Evolutionary conservation across 2,329 filamentous ascomycete genomes (phyloP).

Genomic region (Sporothrix pallida): DNA sequence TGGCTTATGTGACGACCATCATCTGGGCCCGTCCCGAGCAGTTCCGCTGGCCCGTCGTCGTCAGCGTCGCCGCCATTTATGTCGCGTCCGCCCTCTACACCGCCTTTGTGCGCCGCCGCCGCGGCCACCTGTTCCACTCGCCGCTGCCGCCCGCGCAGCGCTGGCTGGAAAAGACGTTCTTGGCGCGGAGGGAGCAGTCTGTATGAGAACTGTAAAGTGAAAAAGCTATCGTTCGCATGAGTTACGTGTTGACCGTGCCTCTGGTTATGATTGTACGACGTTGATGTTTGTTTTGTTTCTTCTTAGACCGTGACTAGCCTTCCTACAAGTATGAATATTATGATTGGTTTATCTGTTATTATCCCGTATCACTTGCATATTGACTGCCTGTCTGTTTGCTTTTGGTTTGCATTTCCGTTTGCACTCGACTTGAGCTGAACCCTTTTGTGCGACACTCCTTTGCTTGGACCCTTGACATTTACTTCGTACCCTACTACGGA

Average conservation of each 20-base stretch:
- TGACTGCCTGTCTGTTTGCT: too few species aligned
- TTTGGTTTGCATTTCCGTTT: neutral
- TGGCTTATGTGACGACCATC: slow-evolving; percentile 70
- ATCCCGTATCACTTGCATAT: too few species aligned
- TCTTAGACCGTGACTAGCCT: neutral
- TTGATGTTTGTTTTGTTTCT: neutral
- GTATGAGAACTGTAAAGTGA: too few species aligned
- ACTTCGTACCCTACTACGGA: neutral
- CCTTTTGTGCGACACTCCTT: neutral
- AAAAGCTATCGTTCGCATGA: neutral
- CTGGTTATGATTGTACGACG: neutral
- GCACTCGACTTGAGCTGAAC: neutral
- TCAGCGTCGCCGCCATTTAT: slow-evolving; percentile 63
- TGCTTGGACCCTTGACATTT: too few species aligned
- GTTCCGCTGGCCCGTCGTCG: slow-evolving; percentile 67
- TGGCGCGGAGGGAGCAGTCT: neutral
- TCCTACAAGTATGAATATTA: neutral
- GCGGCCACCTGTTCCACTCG: slow-evolving; percentile 65
- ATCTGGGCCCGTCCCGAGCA: slow-evolving; percentile 66
- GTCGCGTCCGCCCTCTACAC: slow-evolving; percentile 59
- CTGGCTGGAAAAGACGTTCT: slow-evolving; percentile 36
- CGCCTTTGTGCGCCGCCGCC: slow-evolving; percentile 59
- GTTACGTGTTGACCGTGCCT: too few species aligned
- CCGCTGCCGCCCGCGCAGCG: slow-evolving; percentile 38
- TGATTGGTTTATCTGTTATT: neutral